phyloP scores from a whole-genome alignment of 495 filamentous ascomycete genomes.

The Schizothecium vesticola region DNA sequence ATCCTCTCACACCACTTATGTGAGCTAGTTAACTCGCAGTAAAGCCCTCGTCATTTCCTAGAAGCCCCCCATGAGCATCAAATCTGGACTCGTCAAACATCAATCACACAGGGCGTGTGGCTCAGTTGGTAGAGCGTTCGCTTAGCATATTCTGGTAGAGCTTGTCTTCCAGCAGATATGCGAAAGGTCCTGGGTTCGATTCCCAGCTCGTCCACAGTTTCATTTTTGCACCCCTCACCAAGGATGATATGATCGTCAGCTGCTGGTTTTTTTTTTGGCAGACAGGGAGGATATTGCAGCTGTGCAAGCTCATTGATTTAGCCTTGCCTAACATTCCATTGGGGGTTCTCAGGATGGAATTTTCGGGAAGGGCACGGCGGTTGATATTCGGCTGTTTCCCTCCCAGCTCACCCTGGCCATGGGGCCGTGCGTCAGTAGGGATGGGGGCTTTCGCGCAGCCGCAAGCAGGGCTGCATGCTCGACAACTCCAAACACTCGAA shows the following conservation, averaged over 20 bases:
- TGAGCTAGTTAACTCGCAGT: no score
- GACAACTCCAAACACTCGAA: conserved; percentile 2
- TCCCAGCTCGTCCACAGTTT: conserved; percentile 18
- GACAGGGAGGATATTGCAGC: no score
- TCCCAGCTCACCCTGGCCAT: background rate
- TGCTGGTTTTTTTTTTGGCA: conserved; percentile 1
- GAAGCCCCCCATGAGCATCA: fast-evolving
- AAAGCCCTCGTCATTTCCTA: no score
- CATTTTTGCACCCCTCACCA: no score
- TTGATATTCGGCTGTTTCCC: background rate
- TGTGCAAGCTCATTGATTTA: no score
- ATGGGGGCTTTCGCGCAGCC: background rate
- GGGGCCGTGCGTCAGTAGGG: background rate
- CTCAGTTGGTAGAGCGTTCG: conserved; percentile 13
- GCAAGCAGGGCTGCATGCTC: background rate
- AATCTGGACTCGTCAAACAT: background rate
- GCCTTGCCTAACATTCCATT: no score
- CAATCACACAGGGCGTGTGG: conserved; percentile 4
- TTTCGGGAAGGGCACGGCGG: no score
- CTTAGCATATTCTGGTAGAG: background rate
- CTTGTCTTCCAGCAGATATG: background rate
- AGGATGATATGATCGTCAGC: background rate
- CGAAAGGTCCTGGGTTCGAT: conserved; percentile 23
- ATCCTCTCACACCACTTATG: no score
- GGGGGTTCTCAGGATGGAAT: no score